These are phyloP conservation scores for Amoebophrya sp. DNA, from an alignment of 169 alveolate genomes.

Conservation along the genomic window DNA sequence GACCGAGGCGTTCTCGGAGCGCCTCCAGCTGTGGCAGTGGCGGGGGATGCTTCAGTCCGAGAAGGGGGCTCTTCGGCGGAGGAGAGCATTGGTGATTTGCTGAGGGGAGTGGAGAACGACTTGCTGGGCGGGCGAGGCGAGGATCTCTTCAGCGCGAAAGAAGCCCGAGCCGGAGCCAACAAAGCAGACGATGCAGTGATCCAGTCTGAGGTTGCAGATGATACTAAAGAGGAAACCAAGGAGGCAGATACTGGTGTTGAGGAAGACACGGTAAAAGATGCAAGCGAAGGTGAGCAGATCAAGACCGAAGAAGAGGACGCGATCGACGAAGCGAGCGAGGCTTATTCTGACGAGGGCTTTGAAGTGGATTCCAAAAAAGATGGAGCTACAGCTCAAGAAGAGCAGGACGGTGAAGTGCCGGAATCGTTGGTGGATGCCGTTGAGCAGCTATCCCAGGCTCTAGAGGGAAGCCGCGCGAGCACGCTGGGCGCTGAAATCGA, in stretches of 20 bases:
- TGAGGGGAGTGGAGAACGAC: neutral
- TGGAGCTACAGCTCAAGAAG: neutral
- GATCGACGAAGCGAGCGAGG: neutral
- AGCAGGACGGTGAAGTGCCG: neutral
- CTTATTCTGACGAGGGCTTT: neutral
- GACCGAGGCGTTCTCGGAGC: too few species aligned
- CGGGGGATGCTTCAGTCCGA: too few species aligned
- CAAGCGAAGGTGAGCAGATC: too few species aligned
- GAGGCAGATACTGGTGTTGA: neutral
- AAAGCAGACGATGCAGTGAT: neutral
- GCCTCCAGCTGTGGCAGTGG: too few species aligned
- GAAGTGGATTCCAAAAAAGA: neutral
- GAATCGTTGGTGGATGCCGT: neutral
- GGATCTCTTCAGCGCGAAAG: neutral
- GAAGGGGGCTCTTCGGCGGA: neutral
- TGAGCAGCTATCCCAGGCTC: neutral
- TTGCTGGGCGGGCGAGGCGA: neutral
- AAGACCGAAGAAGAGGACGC: neutral
- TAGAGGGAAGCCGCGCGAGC: neutral
- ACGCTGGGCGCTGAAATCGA: neutral
- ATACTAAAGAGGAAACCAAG: neutral
- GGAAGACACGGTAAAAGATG: neutral
- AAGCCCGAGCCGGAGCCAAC: neutral
- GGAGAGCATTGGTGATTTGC: neutral
- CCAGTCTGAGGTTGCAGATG: neutral